Percentiles rank a stretch among this genome's conserved stretches.
Conservation (phyloP, 2,329 filamentous ascomycete genomes). For the Claviceps capensis region DNA sequence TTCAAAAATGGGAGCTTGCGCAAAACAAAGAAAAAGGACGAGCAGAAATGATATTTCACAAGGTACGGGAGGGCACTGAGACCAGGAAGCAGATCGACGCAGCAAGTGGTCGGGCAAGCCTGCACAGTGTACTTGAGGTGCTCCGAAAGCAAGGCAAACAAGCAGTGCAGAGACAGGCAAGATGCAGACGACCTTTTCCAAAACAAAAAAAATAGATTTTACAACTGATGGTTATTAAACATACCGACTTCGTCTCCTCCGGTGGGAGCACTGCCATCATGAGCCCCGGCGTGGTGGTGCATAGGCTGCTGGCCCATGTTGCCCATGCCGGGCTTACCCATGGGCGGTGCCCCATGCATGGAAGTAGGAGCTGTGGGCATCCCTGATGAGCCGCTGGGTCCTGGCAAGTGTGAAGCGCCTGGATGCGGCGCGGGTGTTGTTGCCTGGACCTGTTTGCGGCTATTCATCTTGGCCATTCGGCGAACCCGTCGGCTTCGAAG, state of each 20-base stretch:
- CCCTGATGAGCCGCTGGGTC: slow-evolving; percentile 49
- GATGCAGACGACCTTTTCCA: slow-evolving; percentile 13
- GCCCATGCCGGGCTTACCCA: slow-evolving; percentile 53
- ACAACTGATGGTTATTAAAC: slow-evolving; percentile 72
- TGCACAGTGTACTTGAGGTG: slow-evolving; percentile 9
- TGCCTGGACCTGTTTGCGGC: slow-evolving; percentile 56
- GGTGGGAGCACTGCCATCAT: slow-evolving; percentile 45
- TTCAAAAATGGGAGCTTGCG: not conserved
- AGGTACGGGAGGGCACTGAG: slow-evolving; percentile 15
- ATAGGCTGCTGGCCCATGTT: slow-evolving; percentile 47
- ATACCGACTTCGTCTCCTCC: slow-evolving; percentile 88
- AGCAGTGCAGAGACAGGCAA: slow-evolving; percentile 24
- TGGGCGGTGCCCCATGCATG: slow-evolving; percentile 43
- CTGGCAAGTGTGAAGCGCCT: slow-evolving; percentile 48
- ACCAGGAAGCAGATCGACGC: slow-evolving; percentile 22
- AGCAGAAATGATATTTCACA: no score
- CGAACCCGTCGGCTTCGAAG: slow-evolving; percentile 83
- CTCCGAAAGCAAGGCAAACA: slow-evolving; percentile 10
- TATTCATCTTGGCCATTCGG: slow-evolving; percentile 92
- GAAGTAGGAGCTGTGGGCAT: slow-evolving; percentile 47
- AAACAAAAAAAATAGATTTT: slow-evolving; percentile 26
- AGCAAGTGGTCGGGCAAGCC: slow-evolving; percentile 3
- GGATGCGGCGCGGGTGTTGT: slow-evolving; percentile 44
- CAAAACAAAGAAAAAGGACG: not conserved
- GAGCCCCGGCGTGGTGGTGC: slow-evolving; percentile 44